Evolutionary conservation across 495 filamentous ascomycete species (phyloP), one percentile per base, ranked within the genome.

Genomic region (Penicillium cosmopolitanum): DNA sequence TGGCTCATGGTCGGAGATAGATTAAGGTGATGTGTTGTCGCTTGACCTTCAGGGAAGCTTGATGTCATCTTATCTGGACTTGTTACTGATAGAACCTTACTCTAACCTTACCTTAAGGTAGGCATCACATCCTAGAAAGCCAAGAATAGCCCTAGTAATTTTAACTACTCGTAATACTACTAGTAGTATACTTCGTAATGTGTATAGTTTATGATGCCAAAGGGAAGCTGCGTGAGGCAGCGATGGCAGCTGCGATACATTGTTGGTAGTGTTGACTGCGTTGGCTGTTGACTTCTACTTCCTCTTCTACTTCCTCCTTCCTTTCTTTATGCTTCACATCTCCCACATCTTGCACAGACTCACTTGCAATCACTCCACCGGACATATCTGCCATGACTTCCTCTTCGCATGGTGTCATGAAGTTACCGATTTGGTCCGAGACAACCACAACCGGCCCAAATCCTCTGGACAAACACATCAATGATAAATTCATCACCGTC

Each of bases 11-110:
- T 40, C 19, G 31, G 51, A 42, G 34, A 50, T 50, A 51, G 15
- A 33, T 53, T 11, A 23, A 50, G 12, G 12, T 19, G 46, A 12
- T 55, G 23, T 33, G 35, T 36, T 55, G 57, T 48, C 50, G 31
- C 25, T 36, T 50, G 55, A 23, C 23, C 23, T 23, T 23, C 23
- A 23, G 23, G 23, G 3, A 23, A 23, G 3, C 23, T 31, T 51
- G 55, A 44, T 44, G 42, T 16, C 16, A 16, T 9, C 16, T n/a
- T 8, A 44, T 44, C 42, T 38, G 36, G 12, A n/a, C 36, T 31
- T 21, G n/a, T n/a, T n/a, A n/a, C n/a, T n/a, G n/a, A n/a, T n/a
- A n/a, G n/a, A n/a, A n/a, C n/a, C n/a, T n/a, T n/a, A n/a, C n/a
- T n/a, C n/a, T n/a, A n/a, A n/a, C n/a, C n/a, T n/a, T n/a, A n/a